Base-by-base conservation (phyloP, 306 rosid species). In the Prunus campanulata region DNA sequence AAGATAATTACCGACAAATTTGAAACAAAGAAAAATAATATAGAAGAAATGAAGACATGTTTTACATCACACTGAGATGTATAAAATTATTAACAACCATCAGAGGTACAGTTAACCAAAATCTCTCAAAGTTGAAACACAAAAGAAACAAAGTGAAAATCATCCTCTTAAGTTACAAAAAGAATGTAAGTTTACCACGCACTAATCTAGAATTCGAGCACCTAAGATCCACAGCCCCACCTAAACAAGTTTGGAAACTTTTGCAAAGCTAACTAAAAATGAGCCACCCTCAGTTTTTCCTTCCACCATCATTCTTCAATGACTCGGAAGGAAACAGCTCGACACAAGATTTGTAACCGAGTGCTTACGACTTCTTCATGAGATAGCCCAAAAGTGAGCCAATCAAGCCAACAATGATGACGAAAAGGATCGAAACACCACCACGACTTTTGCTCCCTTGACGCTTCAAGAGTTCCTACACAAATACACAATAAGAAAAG, bases 391-490 rank as follows among this genome's bases (percentile, higher is more conserved):
- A 79, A 75, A 86, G 80, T 70, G 87, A 29, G 87, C 96, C 97
- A 61, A 93, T 55, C 71, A 93, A 76, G 83, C 96, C 91, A 7
- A 93, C 66, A 49, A 90, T 72, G 81, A 89, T 57, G 73, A 90
- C 90, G 16, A 87, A 6, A 80, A 89, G 62, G 74, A 90, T 74
- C 6, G 97, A 88, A 52, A 88, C 80, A 15, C 98, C 97, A 49
- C 95, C 90, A 12, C 69, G 75, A 75, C 35, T 95, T 87, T 85
- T 89, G 77, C 80, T 79, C 82, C 83, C 76, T 71, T 88, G 89
- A 22, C 90, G 92, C 86, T 76, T 92, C 92, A 95, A 85, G 61
- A 90, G 88, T 61, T 92, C 97, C 98, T 95, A 78, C 90, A 87
- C 72, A 70, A 57, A 52, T 78, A 77, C 68, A 30, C 42, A 39